A percentile compares a stretch with the other conserved stretches of the same genome.
Evolutionary conservation across 257 asterid genomes (phyloP).

Genomic region (Solanum pennellii): DNA sequence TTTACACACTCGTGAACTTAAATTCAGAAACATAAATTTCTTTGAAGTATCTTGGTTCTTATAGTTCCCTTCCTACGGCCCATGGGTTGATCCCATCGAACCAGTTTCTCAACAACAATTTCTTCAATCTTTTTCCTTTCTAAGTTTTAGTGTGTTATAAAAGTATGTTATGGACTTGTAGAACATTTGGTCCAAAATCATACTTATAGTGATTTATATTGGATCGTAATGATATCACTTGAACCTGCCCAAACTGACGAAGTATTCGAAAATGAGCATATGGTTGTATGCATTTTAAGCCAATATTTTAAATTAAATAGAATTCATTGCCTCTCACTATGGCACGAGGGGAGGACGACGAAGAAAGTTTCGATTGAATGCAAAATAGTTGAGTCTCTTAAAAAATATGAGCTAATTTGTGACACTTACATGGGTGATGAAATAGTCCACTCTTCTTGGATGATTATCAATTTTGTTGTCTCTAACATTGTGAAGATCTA

Average conservation of each 20-base stretch:
- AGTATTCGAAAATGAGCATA: too few species aligned
- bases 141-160: too few species aligned
- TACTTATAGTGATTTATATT: not conserved
- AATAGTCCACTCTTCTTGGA: not conserved
- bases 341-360: not conserved
- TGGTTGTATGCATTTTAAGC: not conserved
- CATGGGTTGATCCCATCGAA: too few species aligned
- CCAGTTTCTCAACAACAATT: too few species aligned
- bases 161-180: not conserved
- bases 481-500: not conserved
- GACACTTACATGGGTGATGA: not conserved
- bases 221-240: not conserved
- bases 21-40: too few species aligned
- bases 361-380: not conserved
- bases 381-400: not conserved
- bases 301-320: too few species aligned
- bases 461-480: not conserved
- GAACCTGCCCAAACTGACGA: not conserved
- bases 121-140: too few species aligned
- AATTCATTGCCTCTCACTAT: not conserved
- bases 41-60: too few species aligned
- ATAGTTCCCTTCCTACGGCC: too few species aligned
- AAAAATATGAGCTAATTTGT: not conserved
- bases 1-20: too few species aligned
- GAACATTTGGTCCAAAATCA: not conserved